These are phyloP conservation scores for Pseudogymnoascus sp. DNA, from an alignment of 2,329 filamentous ascomycete genomes.

Conservation along the genomic window DNA sequence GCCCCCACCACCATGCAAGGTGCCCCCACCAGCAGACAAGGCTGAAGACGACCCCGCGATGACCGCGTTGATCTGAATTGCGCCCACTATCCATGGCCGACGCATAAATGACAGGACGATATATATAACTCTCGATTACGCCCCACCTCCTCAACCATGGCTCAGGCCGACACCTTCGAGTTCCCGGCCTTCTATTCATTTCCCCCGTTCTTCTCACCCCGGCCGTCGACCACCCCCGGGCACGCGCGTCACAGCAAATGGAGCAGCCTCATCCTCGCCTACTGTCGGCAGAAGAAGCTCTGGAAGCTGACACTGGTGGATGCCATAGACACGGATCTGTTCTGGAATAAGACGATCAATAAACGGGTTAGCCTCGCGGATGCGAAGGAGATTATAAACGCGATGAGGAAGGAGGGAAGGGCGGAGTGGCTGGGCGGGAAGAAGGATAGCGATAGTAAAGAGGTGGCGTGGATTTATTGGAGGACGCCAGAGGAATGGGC, in stretches of 20 bases:
- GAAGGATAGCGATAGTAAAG: slow-evolving; percentile 35
- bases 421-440: slow-evolving; percentile 57
- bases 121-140: not conserved
- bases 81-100: not conserved
- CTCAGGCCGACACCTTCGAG: slow-evolving; percentile 33
- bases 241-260: slow-evolving; percentile 77
- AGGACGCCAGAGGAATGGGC: slow-evolving; percentile 87
- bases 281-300: slow-evolving; percentile 68
- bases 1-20: not conserved
- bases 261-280: slow-evolving; percentile 76
- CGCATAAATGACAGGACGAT: not conserved
- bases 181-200: slow-evolving; percentile 66
- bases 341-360: slow-evolving; percentile 50
- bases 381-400: slow-evolving; percentile 51
- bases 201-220: slow-evolving; percentile 79
- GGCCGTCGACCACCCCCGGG: slow-evolving; percentile 66
- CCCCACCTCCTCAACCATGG: not conserved
- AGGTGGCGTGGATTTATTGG: slow-evolving; percentile 75
- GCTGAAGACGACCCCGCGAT: not conserved
- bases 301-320: slow-evolving; percentile 67
- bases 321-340: slow-evolving; percentile 50
- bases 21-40: not conserved
- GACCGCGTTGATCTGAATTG: not conserved
- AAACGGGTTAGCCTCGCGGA: slow-evolving; percentile 46
- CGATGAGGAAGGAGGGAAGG: slow-evolving; percentile 52